Evolutionary conservation across 2,329 filamentous ascomycete genomes (phyloP), one percentile per base, ranked within the genome.

Genomic region (Aaosphaeria arxii): DNA sequence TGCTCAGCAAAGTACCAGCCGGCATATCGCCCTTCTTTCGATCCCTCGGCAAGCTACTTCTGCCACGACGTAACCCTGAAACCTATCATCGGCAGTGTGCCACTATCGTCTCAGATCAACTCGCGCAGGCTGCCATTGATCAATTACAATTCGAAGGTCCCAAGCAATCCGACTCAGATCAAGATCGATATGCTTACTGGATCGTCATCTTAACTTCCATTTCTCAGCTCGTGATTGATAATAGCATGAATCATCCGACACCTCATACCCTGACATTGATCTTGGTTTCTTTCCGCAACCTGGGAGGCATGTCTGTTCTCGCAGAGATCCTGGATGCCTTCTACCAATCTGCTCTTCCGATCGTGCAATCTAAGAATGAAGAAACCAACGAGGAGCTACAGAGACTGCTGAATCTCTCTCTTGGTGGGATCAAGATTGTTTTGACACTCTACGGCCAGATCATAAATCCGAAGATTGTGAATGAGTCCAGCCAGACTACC

Each of bases 21-120:
- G 86, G 86, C 3, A 87, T 91, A n/a, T 87, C 89, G 13, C 86
- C 88, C 0, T 88, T 97, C 57, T 87, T 96, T 64, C 89, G 95
- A 62, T 86, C 85, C 1, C 75, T 97, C 40, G 92, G 92, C 9
- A 94, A 90, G 67, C 83, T 87, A 11, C 75, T 97, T 24, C 78
- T 95, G 4, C 83, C 84, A 40, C 87, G 89, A 49, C 84, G 91
- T 43, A 84, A 84, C 52, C 78, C 83, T 30, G 91, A 96, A 58
- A 60, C 74, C 2, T 80, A 81, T 46, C 74, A 78, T 53, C 82
- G 79, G 60, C 82, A 86, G 61, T 84, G 83, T 66, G 80, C 81
- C 31, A 74, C 74, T 17, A 71, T 79, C 49, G 81, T 87, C 33
- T 81, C 82, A 5, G 82, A 86, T 54, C 84, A 88, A 28, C 77